These are phyloP conservation scores for Gossypium stocksii DNA, from an alignment of 345 rosid genomes.

Conservation along the genomic window DNA sequence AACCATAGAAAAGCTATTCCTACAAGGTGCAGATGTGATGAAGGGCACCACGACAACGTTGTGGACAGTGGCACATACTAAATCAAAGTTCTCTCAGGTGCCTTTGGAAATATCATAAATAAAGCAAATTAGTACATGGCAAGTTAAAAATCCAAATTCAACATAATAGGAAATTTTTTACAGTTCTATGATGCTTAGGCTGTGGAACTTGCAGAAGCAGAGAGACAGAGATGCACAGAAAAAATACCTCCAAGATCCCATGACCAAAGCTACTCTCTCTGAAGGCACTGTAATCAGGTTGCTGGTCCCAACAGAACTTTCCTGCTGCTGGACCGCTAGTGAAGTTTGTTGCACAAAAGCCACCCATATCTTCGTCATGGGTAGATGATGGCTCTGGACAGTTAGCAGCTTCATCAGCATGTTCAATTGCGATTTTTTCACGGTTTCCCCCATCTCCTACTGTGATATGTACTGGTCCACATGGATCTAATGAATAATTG, in stretches of 20 bases:
- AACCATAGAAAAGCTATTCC: slow-evolving; percentile 8
- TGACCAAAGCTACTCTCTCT: slow-evolving; percentile 97
- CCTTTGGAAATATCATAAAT: not conserved
- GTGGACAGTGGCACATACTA: not conserved
- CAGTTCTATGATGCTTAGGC: not conserved
- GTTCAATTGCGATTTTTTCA: slow-evolving; percentile 57
- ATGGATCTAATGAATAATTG: slow-evolving; percentile 72
- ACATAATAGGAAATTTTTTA: not conserved
- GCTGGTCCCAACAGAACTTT: slow-evolving; percentile 83
- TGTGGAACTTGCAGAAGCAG: not conserved
- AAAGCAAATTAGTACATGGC: not conserved
- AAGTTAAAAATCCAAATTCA: not conserved
- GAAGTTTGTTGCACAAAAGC: slow-evolving; percentile 76
- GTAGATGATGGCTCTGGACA: slow-evolving; percentile 64
- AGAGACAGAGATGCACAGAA: not conserved
- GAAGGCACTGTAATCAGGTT: slow-evolving; percentile 87
- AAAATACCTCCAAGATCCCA: slow-evolving; percentile 79
- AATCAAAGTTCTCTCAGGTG: not conserved
- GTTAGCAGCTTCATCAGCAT: slow-evolving; percentile 84
- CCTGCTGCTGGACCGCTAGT: slow-evolving; percentile 68
- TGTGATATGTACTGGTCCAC: slow-evolving; percentile 71
- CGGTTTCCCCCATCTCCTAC: slow-evolving; percentile 77
- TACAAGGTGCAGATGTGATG: not conserved
- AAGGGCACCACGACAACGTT: not conserved
- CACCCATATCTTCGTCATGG: slow-evolving; percentile 47